A percentile compares a stretch with the other conserved stretches of the same genome.
These are phyloP conservation scores for Dictyostelium intermedium DNA, from an alignment of 78 protist species.

Conservation along the genomic window DNA sequence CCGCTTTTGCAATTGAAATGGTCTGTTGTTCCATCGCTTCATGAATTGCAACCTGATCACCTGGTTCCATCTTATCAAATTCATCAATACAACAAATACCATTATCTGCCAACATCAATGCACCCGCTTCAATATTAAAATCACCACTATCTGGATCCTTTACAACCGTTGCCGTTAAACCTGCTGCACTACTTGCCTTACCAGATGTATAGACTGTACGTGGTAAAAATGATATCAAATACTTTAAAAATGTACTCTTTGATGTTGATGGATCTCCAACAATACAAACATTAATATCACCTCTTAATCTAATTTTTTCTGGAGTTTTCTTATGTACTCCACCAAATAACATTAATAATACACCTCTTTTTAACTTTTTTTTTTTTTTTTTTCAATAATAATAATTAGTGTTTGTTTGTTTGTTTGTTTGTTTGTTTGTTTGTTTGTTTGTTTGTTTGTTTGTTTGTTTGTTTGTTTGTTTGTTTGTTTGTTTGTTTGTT, in stretches of 20 bases:
- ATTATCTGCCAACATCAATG: conserved; percentile 99
- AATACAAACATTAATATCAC: conserved; percentile 99
- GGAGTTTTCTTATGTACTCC: conserved; percentile 97
- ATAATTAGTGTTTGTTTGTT: too few relatives aligned
- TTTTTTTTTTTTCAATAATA: too few relatives aligned
- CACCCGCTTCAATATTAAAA: conserved; percentile 99
- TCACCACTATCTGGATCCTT: conserved; percentile 98
- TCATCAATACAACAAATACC: conserved; percentile 99
- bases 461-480: too few relatives aligned
- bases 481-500: too few relatives aligned
- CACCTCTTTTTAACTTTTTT: conserved; percentile 98
- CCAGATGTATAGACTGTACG: conserved; percentile 99
- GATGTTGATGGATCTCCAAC: conserved; percentile 99
- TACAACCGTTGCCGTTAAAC: conserved; percentile 98
- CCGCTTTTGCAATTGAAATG: conserved; percentile 99
- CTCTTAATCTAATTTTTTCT: conserved; percentile 93
- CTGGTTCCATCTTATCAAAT: conserved; percentile 98
- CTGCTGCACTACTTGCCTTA: conserved; percentile 96
- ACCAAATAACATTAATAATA: conserved; percentile 97
- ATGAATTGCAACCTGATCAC: conserved; percentile 98
- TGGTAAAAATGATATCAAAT: conserved; percentile 94
- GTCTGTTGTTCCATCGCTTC: conserved; percentile 99
- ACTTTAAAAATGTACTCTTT: conserved; percentile 98
- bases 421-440: too few relatives aligned
- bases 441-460: too few relatives aligned